These are phyloP conservation scores for Debaryomyces coudertii DNA, from an alignment of 1,139 yeast species.

Conservation along the genomic window DNA sequence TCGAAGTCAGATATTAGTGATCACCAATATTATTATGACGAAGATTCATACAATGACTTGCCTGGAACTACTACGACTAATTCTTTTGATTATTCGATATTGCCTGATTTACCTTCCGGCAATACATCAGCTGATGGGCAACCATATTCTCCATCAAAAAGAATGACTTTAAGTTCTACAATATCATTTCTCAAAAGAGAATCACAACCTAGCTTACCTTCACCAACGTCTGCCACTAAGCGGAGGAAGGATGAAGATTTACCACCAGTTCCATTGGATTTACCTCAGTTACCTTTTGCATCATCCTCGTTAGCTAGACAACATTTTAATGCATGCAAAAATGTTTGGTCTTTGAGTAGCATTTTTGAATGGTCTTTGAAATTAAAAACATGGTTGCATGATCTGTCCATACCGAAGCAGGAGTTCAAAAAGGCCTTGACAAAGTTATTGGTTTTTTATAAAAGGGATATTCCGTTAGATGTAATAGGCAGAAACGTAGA, in stretches of 20 bases:
- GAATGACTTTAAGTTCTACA: slow-evolving; percentile 24
- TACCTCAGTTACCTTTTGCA: slow-evolving; percentile 61
- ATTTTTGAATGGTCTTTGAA: slow-evolving; percentile 55
- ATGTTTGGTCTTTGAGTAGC: slow-evolving; percentile 42
- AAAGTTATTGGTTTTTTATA: slow-evolving; percentile 52
- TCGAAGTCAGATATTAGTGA: slow-evolving; percentile 18
- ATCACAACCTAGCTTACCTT: slow-evolving; percentile 11
- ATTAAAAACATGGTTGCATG: slow-evolving; percentile 55
- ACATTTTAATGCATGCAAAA: slow-evolving; percentile 46
- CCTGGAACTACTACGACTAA: slow-evolving; percentile 33
- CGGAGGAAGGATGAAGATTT: slow-evolving; percentile 30
- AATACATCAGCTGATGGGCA: slow-evolving; percentile 13
- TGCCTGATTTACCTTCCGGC: slow-evolving; percentile 44
- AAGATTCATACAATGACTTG: slow-evolving; percentile 7
- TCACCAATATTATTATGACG: slow-evolving; percentile 12
- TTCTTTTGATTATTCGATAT: slow-evolving; percentile 43
- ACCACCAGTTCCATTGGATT: slow-evolving; percentile 56
- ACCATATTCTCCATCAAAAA: slow-evolving; percentile 21
- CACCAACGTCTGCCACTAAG: slow-evolving; percentile 13
- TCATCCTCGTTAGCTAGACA: slow-evolving; percentile 52
- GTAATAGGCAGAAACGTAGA: slow-evolving; percentile 60
- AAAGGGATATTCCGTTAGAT: slow-evolving; percentile 56
- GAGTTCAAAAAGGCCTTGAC: slow-evolving; percentile 58
- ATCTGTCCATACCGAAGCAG: slow-evolving; percentile 49
- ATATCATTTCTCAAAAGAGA: slow-evolving; percentile 23